Evolutionary conservation across 2,329 filamentous ascomycete species (phyloP), one percentile per base, ranked within the genome.

Genomic region (Phaeosphaeria sp.): DNA sequence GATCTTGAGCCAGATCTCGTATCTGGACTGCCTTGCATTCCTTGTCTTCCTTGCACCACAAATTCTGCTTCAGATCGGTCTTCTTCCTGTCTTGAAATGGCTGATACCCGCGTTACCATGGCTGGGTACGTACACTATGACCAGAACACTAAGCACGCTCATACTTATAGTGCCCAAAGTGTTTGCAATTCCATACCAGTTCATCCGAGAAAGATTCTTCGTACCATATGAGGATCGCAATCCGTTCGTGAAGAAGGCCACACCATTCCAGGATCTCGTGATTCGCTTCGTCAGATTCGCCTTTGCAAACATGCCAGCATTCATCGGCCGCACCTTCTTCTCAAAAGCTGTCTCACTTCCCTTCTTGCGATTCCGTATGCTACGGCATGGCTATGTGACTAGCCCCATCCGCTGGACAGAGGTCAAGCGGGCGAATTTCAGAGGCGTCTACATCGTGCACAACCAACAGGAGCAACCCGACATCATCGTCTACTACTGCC

Each of bases 401-500:
- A 86, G 82, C 24, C 89, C 89, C 0, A 82, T 91, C 6, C 81
- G 84, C 60, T 92, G 90, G 87, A 80, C 80, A 39, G 89, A 87
- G 59, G 77, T 87, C 51, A 76, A 83, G 24, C 77, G 83, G 82
- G 74, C 79, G 51, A 78, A 77, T 46, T 84, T 88, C 56, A 82
- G 82, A 57, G 91, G 91, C 2, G 77, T 94, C 3, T 94, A 90
- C 88, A 86, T 93, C 49, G 84, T 85, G 43, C 78, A 84, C 45
- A 83, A 91, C 65, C 82, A 85, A 17, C 80, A 82, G 40, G 78
- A 81, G 49, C 81, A 84, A 53, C 89, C 91, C 0, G 91, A 95
- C 72, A 80, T 95, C 54, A 87, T 93, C n/a, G 77, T 96, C 1
- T 94, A 92, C 73, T 95, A 95, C 73, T 86, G 86, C 42, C 92